Evolutionary conservation across 495 filamentous ascomycete species (phyloP), one percentile per base, ranked within the genome.

Genomic region (Penicillium paradoxum): DNA sequence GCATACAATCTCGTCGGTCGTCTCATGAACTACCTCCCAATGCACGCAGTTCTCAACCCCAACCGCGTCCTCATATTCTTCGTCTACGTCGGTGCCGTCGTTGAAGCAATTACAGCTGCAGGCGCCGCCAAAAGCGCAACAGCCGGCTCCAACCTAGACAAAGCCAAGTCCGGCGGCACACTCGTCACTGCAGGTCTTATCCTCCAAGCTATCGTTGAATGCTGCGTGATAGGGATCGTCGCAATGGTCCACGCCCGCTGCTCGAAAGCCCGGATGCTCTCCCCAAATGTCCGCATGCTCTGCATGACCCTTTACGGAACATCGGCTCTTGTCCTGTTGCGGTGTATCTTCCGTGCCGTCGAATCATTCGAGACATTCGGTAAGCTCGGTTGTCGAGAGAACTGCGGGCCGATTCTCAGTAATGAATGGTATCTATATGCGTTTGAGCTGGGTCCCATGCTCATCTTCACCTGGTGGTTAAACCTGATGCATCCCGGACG

Each of bases 1-100:
- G 78, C 80, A 13, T 83, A 83, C 61, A 84, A 82, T 64, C 65
- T 78, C 19, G 71, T 84, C 29, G 81, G 75, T 0, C 73, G 80
- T 4, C 45, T 83, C n/a, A 77, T 82, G 59, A 59, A 73, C 57
- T 72, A 70, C 45, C 62, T 77, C 21, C 72, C 63, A 29, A 66
- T 73, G 71, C 63, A 71, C 55, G 62, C 74, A 21, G 66, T 70
- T 2, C 54, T 77, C 9, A 63, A 73, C 45, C 73, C 72, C 8
- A 60, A 68, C 40, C 68, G 70, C 2, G 67, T 74, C 19, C 52
- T 69, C 10, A 59, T 59, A 14, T 49, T 62, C 29, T 75, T 74
- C 52, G 51, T 74, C 45, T 68, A 67, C 30, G 45, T 71, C 3
- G 68, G 71, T 15, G 68, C 62, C 6, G 54, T 59, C 0, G 69